phyloP scores from a whole-genome alignment of 116 monocot genomes.

The Phalaenopsis hybrid region DNA sequence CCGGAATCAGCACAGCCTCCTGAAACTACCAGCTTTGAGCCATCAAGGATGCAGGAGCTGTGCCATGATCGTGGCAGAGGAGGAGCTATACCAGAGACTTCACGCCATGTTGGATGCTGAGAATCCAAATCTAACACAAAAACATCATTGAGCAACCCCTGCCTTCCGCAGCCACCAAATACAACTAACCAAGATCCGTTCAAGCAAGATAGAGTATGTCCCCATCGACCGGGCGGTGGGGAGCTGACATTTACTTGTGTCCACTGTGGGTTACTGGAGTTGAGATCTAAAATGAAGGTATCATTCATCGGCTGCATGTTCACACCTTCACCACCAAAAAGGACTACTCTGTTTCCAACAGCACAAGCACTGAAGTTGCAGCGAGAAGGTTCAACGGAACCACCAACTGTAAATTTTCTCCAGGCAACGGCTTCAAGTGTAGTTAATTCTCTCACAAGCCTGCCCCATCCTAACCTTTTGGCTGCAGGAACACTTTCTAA shows the following conservation, averaged over 20 bases:
- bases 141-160: constrained; percentile 76
- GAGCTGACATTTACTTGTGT: constrained; percentile 60
- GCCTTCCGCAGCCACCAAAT: constrained; percentile 74
- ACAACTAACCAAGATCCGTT: constrained; percentile 84
- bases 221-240: constrained; percentile 80
- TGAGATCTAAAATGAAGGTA: constrained; percentile 76
- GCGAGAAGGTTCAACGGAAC: constrained; percentile 60
- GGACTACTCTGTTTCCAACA: constrained; percentile 59
- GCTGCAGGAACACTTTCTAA: constrained; percentile 47
- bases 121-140: constrained; percentile 81
- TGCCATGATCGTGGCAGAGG: constrained; percentile 86
- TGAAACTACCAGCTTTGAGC: constrained; percentile 73
- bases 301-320: constrained; percentile 94
- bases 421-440: constrained; percentile 68
- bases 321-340: constrained; percentile 69
- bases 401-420: constrained; percentile 53
- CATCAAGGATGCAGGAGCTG: constrained; percentile 73
- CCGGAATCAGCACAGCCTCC: constrained; percentile 88
- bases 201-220: constrained; percentile 65
- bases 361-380: constrained; percentile 76
- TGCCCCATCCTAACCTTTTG: constrained; percentile 57
- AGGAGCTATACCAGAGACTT: constrained; percentile 62
- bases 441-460: constrained; percentile 64
- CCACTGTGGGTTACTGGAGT: constrained; percentile 60
- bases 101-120: constrained; percentile 66